These are phyloP conservation scores for Dimocarpus longan DNA, from an alignment of 345 rosid genomes.

Conservation along the genomic window DNA sequence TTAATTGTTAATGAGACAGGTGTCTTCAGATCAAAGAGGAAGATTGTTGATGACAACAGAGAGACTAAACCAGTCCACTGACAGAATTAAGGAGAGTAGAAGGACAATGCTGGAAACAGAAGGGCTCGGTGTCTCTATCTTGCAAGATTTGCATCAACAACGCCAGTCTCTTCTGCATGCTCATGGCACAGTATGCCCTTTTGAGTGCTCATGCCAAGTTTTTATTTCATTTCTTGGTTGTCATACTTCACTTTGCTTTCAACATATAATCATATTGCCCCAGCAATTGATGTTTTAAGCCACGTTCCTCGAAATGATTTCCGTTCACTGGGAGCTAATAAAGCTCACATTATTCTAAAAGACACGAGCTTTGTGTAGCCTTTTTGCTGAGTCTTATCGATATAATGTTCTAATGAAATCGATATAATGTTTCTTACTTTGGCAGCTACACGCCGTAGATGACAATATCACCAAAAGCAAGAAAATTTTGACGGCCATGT, in stretches of 20 bases:
- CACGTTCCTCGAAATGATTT: background rate
- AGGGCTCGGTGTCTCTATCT: slow-evolving; percentile 70
- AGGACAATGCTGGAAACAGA: slow-evolving; percentile 71
- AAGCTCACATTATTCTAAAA: background rate
- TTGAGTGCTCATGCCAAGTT: background rate
- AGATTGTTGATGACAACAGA: slow-evolving; percentile 64
- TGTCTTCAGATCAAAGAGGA: slow-evolving; percentile 59
- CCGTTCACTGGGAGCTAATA: background rate
- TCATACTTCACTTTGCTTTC: background rate
- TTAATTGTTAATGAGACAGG: slow-evolving; percentile 31
- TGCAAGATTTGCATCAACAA: slow-evolving; percentile 66
- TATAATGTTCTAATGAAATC: background rate
- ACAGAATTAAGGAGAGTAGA: slow-evolving; percentile 62
- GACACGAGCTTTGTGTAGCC: background rate
- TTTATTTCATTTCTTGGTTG: background rate
- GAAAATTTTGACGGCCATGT: slow-evolving; percentile 48
- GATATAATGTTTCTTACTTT: background rate
- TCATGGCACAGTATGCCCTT: slow-evolving; percentile 40
- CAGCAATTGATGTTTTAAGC: background rate
- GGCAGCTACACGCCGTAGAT: slow-evolving; percentile 68
- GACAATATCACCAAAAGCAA: slow-evolving; percentile 60
- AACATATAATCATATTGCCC: background rate
- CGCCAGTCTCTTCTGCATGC: slow-evolving; percentile 63
- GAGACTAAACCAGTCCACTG: slow-evolving; percentile 54
- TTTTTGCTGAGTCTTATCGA: background rate